Conservation (phyloP, 331 rosid species). For the Erythrophleum ivorense region DNA sequence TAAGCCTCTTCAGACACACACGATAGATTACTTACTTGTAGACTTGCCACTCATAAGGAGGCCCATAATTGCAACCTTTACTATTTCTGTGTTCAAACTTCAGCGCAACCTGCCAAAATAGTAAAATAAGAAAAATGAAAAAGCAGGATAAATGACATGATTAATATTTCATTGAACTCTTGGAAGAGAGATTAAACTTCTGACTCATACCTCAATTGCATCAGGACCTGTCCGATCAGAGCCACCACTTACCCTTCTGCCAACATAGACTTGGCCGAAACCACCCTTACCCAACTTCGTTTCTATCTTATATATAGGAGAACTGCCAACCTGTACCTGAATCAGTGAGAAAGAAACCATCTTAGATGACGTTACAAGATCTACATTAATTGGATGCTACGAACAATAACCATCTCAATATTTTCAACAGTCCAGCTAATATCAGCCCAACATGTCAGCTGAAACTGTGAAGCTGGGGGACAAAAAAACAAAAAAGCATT, state of each 20-base stretch:
- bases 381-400: constrained; percentile 7
- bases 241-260: constrained; percentile 84
- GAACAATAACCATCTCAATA: constrained; percentile 18
- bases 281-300: constrained; percentile 95
- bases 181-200: constrained; percentile 35
- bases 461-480: background rate
- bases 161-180: constrained; percentile 20
- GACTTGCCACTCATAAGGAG: constrained; percentile 97
- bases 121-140: constrained; percentile 13
- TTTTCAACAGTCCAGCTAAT: constrained; percentile 22
- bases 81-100: constrained; percentile 93
- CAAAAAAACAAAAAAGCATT: constrained; percentile 2
- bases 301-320: constrained; percentile 86
- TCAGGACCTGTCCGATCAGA: constrained; percentile 83
- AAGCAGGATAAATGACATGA: constrained; percentile 31
- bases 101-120: constrained; percentile 72
- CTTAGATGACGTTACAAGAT: constrained; percentile 15
- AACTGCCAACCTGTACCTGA: constrained; percentile 91
- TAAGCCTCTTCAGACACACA: constrained; percentile 15
- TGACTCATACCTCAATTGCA: constrained; percentile 69
- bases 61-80: constrained; percentile 94
- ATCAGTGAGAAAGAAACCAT: constrained; percentile 31
- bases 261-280: constrained; percentile 94
- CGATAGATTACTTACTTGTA: constrained; percentile 62
- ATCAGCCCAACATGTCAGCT: constrained; percentile 13